Conservation (phyloP, 352 stramenopile genomes). For the Elongisporangium prolatum region DNA sequence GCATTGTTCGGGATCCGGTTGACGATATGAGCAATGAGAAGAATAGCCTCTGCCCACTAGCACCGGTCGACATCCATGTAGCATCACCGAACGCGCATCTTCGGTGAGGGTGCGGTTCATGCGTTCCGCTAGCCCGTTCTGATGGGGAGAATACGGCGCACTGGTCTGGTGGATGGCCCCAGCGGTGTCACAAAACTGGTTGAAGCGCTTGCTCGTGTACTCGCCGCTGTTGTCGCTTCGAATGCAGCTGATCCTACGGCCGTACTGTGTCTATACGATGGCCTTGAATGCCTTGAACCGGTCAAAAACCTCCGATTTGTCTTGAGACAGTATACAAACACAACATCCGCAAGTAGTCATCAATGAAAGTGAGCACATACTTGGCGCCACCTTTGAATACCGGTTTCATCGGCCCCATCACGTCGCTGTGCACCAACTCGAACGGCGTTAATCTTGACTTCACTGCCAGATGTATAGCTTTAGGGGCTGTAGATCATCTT, state of each 20-base stretch:
- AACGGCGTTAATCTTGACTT: no score
- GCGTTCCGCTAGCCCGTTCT: slow-evolving; percentile 15
- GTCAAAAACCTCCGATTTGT: slow-evolving; percentile 6
- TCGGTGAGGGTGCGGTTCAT: slow-evolving; percentile 18
- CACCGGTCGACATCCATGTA: slow-evolving; percentile 5
- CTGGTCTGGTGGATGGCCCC: slow-evolving; percentile 14
- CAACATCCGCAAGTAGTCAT: slow-evolving; percentile 4
- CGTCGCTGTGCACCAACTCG: slow-evolving; percentile 6
- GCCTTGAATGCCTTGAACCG: slow-evolving; percentile 7
- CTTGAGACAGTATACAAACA: no score
- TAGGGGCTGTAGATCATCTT: no score
- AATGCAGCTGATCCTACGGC: slow-evolving; percentile 5
- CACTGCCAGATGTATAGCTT: no score
- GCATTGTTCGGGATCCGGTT: no score
- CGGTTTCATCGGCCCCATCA: slow-evolving; percentile 9
- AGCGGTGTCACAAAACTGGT: slow-evolving; percentile 1
- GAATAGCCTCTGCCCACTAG: slow-evolving; percentile 8
- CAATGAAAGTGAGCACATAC: slow-evolving; percentile 6
- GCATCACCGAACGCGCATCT: slow-evolving; percentile 9
- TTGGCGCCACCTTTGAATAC: neutral
- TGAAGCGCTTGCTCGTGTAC: slow-evolving; percentile 8
- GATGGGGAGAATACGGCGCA: slow-evolving; percentile 7
- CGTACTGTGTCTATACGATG: slow-evolving; percentile 7
- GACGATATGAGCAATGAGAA: no score
- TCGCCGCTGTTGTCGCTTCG: slow-evolving; percentile 16